Evolutionary conservation across 2,329 filamentous ascomycete species (phyloP).

Genomic region (Pseudogymnoascus pannorum): DNA sequence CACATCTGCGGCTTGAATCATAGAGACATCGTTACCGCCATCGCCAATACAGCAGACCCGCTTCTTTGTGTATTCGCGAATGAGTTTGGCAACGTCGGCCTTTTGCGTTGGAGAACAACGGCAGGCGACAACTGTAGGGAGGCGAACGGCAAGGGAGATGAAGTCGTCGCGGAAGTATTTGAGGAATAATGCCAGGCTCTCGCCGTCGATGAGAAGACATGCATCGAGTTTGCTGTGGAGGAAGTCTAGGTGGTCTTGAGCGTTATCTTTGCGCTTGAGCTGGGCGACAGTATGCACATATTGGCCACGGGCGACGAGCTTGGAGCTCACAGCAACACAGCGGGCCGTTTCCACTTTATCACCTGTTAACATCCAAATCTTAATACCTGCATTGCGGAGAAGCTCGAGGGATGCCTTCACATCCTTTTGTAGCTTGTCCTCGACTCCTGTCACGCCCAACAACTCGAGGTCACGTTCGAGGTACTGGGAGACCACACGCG

Average conservation of each 20-base stretch:
- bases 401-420: constrained; percentile 94
- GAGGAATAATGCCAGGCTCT: constrained; percentile 78
- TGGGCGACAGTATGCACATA: constrained; percentile 92
- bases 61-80: constrained; percentile 87
- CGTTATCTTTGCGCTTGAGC: constrained; percentile 73
- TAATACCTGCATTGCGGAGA: constrained; percentile 92
- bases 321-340: constrained; percentile 91
- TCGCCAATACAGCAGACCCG: constrained; percentile 96
- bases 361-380: constrained; percentile 99
- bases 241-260: constrained; percentile 82
- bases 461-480: constrained; percentile 87
- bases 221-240: constrained; percentile 79
- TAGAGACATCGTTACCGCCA: constrained; percentile 95
- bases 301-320: constrained; percentile 86
- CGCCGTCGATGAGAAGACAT: constrained; percentile 89
- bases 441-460: constrained; percentile 93
- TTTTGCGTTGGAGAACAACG: constrained; percentile 97
- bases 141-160: constrained; percentile 75
- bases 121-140: constrained; percentile 91
- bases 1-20: constrained; percentile 98
- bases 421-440: constrained; percentile 91
- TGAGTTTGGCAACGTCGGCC: constrained; percentile 84
- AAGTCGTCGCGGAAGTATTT: constrained; percentile 78
- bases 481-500: constrained; percentile 68
- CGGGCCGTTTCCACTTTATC: constrained; percentile 98